Conservation (phyloP, 306 rosid species). For the Alnus glutinosa region DNA sequence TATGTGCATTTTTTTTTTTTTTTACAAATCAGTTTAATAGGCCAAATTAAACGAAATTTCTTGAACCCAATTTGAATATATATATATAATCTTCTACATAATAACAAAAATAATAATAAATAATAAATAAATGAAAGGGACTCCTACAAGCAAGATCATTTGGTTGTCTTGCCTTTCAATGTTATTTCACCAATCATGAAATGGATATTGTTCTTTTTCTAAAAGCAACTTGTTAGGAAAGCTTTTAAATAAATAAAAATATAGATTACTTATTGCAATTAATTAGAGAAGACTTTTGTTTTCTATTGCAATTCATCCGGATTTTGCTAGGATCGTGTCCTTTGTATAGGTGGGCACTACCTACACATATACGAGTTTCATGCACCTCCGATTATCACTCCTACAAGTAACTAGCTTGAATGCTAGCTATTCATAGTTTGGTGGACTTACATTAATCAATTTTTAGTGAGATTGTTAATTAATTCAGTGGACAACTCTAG, state of each 20-base stretch:
- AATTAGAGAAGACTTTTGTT: not conserved
- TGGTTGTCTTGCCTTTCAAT: not conserved
- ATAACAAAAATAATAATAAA: not conserved
- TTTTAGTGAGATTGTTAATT: too few relatives aligned
- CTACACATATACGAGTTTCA: not conserved
- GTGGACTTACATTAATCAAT: not conserved
- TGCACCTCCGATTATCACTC: not conserved
- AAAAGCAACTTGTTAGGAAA: not conserved
- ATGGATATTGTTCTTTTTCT: not conserved
- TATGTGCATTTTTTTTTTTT: too few relatives aligned
- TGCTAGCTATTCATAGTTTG: not conserved
- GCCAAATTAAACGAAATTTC: too few relatives aligned
- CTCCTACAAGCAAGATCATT: not conserved
- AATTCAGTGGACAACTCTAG: too few relatives aligned
- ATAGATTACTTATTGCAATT: too few relatives aligned
- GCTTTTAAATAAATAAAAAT: too few relatives aligned
- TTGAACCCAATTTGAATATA: too few relatives aligned
- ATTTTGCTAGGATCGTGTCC: constrained; percentile 1
- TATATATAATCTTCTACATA: not conserved
- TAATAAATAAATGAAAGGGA: not conserved
- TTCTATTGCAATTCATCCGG: not conserved
- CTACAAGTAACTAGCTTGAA: not conserved
- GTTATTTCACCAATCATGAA: not conserved
- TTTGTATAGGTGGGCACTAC: not conserved
- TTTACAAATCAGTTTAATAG: too few relatives aligned